Evolutionary conservation across 805 yeast genomes (phyloP).

Genomic region (Suhomyces sp.): DNA sequence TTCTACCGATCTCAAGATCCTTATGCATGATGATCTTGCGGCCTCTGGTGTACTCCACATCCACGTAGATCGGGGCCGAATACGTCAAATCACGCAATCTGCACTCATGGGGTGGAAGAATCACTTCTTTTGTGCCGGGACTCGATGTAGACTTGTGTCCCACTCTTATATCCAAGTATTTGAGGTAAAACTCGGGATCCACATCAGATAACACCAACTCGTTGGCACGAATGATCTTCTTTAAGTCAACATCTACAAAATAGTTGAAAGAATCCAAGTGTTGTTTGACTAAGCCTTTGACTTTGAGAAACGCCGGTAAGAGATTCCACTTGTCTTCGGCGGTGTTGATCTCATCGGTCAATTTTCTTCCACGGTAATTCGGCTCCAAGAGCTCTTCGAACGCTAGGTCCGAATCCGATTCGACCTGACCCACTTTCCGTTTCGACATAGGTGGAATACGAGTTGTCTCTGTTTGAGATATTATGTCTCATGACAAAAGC

Average conservation of each 20-base stretch:
- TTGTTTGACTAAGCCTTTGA: conserved; percentile 94
- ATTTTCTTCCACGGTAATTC: conserved; percentile 76
- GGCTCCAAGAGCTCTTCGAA: conserved; percentile 79
- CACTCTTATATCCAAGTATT: conserved; percentile 88
- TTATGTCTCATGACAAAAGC: not conserved
- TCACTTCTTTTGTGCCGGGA: conserved; percentile 52
- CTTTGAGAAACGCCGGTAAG: conserved; percentile 91
- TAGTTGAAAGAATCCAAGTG: conserved; percentile 97
- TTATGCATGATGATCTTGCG: conserved; percentile 84
- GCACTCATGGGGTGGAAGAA: conserved; percentile 91
- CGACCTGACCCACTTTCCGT: conserved; percentile 2
- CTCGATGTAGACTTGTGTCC: conserved; percentile 69
- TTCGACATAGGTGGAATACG: not conserved
- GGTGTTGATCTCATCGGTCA: conserved; percentile 85
- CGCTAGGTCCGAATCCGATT: conserved; percentile 47
- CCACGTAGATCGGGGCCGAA: conserved; percentile 93
- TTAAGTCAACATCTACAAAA: conserved; percentile 89
- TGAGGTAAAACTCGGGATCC: conserved; percentile 93
- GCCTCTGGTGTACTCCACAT: conserved; percentile 96
- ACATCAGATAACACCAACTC: conserved; percentile 88
- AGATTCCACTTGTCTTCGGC: conserved; percentile 97
- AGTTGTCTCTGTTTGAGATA: not conserved
- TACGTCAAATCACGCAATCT: conserved; percentile 90
- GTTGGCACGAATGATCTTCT: conserved; percentile 89
- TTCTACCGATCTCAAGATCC: conserved; percentile 91